Conservation (phyloP, 208 protist species). For the Strigomonas galati region DNA sequence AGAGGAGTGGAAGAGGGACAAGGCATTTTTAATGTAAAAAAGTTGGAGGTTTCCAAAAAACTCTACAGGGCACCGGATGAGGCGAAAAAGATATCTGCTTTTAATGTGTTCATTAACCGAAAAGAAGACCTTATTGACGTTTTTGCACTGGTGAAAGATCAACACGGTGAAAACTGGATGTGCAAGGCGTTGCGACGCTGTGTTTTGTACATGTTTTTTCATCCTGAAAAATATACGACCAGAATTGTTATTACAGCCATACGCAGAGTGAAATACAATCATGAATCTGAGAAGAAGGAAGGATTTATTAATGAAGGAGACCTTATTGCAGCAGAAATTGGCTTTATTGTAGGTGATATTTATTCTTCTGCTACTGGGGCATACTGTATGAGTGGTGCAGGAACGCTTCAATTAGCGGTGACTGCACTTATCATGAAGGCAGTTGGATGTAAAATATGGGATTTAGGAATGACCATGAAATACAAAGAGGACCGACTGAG, state of each 20-base stretch:
- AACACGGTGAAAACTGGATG: constrained; percentile 86
- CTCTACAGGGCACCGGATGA: constrained; percentile 29
- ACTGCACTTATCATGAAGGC: constrained; percentile 43
- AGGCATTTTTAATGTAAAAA: constrained; percentile 22
- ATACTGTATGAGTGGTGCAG: constrained; percentile 68
- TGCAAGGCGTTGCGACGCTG: constrained; percentile 65
- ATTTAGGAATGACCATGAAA: constrained; percentile 83
- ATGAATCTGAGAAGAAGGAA: neutral
- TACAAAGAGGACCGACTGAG: constrained; percentile 63
- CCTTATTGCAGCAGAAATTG: constrained; percentile 70
- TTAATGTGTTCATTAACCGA: constrained; percentile 74
- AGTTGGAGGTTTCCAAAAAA: constrained; percentile 51
- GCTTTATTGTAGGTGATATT: constrained; percentile 81
- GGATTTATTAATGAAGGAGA: constrained; percentile 45
- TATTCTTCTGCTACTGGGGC: constrained; percentile 81
- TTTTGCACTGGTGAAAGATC: constrained; percentile 49
- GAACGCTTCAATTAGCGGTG: constrained; percentile 61
- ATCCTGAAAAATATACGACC: constrained; percentile 45
- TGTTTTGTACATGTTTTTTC: constrained; percentile 63
- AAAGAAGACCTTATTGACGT: constrained; percentile 55
- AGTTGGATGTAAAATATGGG: constrained; percentile 71
- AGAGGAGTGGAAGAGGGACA: constrained; percentile 23
- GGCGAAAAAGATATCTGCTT: constrained; percentile 18
- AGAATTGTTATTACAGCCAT: constrained; percentile 73
- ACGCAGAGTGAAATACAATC: constrained; percentile 42